Percentiles rank a stretch among this genome's conserved stretches.
phyloP scores from a whole-genome alignment of 2,329 filamentous ascomycete genomes.

The Neofusicoccum parvum region DNA sequence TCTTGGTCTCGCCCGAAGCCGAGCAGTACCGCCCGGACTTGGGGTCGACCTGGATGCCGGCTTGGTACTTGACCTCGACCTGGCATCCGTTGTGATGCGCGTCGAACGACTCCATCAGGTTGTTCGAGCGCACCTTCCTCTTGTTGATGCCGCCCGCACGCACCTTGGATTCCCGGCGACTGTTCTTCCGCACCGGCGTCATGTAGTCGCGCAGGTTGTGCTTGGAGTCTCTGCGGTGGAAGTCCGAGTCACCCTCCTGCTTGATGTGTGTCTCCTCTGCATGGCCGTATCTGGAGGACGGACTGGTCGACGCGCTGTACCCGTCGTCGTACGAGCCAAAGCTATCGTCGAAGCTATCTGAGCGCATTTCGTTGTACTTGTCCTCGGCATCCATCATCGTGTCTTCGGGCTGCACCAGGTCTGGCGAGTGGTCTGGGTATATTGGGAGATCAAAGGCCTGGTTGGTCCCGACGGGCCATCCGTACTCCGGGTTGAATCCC shows the following conservation, averaged over 20 bases:
- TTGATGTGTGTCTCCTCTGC: conserved; percentile 24
- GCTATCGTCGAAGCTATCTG: conserved; percentile 22
- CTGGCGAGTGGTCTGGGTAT: conserved; percentile 20
- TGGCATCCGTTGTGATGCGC: conserved; percentile 17
- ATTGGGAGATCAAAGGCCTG: conserved; percentile 18
- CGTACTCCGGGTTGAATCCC: conserved; percentile 20
- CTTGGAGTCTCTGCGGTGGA: conserved; percentile 27
- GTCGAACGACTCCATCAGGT: conserved; percentile 18
- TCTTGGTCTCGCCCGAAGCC: conserved; percentile 21
- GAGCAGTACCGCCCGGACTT: conserved; percentile 20
- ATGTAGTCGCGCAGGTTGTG: conserved; percentile 30
- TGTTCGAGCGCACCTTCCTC: conserved; percentile 18
- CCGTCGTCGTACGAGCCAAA: conserved; percentile 20
- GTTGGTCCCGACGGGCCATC: conserved; percentile 5
- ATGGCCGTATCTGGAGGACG: conserved; percentile 26
- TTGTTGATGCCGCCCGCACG: conserved; percentile 7
- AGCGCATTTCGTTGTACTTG: conserved; percentile 17
- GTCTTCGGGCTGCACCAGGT: conserved; percentile 25
- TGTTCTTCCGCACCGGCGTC: conserved; percentile 22
- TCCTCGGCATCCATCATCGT: conserved; percentile 27
- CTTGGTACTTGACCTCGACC: conserved; percentile 20
- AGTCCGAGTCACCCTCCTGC: conserved; percentile 28
- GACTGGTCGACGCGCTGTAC: conserved; percentile 23
- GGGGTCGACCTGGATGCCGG: conserved; percentile 24
- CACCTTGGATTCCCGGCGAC: conserved; percentile 15